Evolutionary conservation across 495 filamentous ascomycete genomes (phyloP), one percentile per base, ranked within the genome.

Genomic region (Trichocladium uniseriatum): DNA sequence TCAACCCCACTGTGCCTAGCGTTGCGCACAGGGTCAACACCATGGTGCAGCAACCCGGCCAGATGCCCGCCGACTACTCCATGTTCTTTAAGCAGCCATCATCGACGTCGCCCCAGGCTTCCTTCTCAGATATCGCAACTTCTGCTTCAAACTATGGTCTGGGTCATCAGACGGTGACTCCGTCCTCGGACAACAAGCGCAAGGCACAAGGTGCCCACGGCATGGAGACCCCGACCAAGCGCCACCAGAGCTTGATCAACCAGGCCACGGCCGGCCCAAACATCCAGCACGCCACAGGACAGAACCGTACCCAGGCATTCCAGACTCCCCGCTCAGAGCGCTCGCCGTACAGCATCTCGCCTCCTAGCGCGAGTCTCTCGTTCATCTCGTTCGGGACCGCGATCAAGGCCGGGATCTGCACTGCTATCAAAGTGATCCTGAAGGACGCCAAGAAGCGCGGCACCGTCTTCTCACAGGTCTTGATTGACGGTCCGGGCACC

Each of bases 341-440:
- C 2, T 32, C 10, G 13, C 31, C 11, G 31, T 32, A 32, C 31
- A 32, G 11, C 10, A 32, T 49, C 42, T 45, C 49, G 18, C 43
- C 49, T n/a, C 37, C 49, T 20, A 41, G 43, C 29, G 35, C 35
- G 5, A 22, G n/a, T 3, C 28, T 27, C 10, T n/a, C 13, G 24
- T 36, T 50, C 21, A 47, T 27, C 10, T n/a, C 13, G 24, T 36
- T 50, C 21, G 52, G 40, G 19, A 41, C 43, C 20, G 2, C 49
- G 2, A 55, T 51, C 28, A 45, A 46, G 42, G 38, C 41, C 2
- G 52, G 52, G 3, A 20, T 55, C 13, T 43, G 47, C 28, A 34
- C 47, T 0, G 52, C 39, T 24, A 27, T 55, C 18, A 15, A n/a
- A 13, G 15, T 14, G 10, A 13, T 50, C 15, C 34, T 40, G 29